phyloP scores from a whole-genome alignment of 257 asterid genomes.

The Sherardia arvensis region DNA sequence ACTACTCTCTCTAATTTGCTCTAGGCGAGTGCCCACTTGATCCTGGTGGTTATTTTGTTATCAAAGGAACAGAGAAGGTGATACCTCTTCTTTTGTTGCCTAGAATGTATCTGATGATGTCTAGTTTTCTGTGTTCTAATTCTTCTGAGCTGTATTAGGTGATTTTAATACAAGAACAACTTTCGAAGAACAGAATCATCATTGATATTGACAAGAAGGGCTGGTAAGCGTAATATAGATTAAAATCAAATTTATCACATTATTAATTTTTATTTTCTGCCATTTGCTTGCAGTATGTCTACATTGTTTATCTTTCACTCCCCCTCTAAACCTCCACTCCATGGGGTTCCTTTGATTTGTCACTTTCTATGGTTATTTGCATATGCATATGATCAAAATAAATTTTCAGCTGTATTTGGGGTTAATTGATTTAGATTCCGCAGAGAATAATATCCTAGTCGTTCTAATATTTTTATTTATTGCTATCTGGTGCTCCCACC shows the following conservation, averaged over 20 bases:
- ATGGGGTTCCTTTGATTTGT: no score
- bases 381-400: neutral
- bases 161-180: slow-evolving; percentile 93
- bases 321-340: no score
- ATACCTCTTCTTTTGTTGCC: slow-evolving; percentile 10
- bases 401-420: neutral
- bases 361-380: no score
- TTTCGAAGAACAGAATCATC: slow-evolving; percentile 90
- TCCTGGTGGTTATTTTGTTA: slow-evolving; percentile 90
- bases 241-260: neutral
- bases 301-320: no score
- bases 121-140: neutral
- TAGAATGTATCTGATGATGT: neutral
- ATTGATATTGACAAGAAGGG: slow-evolving; percentile 85
- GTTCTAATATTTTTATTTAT: no score
- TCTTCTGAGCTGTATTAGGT: slow-evolving; percentile 38
- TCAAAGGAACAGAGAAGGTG: slow-evolving; percentile 95
- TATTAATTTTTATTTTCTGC: neutral
- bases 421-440: neutral
- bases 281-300: no score
- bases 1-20: slow-evolving; percentile 9
- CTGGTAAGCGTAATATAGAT: slow-evolving; percentile 43
- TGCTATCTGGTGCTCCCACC: no score
- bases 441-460: neutral
- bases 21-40: slow-evolving; percentile 97